phyloP scores from a whole-genome alignment of 2,329 filamentous ascomycete species.

The Xylariaceae sp. region DNA sequence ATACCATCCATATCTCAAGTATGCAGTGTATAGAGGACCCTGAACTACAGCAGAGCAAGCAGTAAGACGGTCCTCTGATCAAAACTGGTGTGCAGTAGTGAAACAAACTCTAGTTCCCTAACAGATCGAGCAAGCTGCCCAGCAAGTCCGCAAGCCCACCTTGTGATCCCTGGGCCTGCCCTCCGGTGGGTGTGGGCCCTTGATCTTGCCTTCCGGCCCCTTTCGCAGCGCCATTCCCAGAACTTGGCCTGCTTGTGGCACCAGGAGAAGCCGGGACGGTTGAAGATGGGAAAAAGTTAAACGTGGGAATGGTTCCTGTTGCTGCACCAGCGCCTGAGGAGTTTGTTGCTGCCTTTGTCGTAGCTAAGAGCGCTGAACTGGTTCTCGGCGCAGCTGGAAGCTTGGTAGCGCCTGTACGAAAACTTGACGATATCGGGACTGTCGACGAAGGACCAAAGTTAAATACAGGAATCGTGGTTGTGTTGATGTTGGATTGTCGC shows the following conservation, averaged over 20 bases:
- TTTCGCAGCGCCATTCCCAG: conserved; percentile 2
- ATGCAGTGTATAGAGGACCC: too few species aligned
- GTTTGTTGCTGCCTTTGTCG: not conserved
- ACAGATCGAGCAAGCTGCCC: conserved; percentile 7
- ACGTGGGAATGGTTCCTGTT: conserved; percentile 14
- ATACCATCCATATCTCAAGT: too few species aligned
- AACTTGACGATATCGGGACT: conserved; percentile 1
- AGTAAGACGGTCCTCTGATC: too few species aligned
- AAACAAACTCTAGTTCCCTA: conserved; percentile 12
- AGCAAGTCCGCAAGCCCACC: conserved; percentile 7
- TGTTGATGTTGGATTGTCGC: conserved; percentile 9
- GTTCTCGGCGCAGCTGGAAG: not conserved
- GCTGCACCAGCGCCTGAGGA: not conserved
- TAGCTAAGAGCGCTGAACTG: not conserved
- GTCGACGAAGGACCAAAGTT: conserved; percentile 18
- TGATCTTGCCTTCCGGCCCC: not conserved
- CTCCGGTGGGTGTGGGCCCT: too few species aligned
- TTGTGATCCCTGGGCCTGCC: not conserved
- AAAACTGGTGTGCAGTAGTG: too few species aligned
- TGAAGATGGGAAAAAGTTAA: conserved; percentile 17
- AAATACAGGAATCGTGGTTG: conserved; percentile 14
- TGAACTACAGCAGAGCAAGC: too few species aligned
- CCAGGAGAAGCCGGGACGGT: conserved; percentile 3
- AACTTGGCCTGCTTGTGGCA: conserved; percentile 1
- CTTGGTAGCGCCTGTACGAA: not conserved